Evolutionary conservation across 2,329 filamentous ascomycete genomes (phyloP).

Genomic region (Aaosphaeria pasadenensis): DNA sequence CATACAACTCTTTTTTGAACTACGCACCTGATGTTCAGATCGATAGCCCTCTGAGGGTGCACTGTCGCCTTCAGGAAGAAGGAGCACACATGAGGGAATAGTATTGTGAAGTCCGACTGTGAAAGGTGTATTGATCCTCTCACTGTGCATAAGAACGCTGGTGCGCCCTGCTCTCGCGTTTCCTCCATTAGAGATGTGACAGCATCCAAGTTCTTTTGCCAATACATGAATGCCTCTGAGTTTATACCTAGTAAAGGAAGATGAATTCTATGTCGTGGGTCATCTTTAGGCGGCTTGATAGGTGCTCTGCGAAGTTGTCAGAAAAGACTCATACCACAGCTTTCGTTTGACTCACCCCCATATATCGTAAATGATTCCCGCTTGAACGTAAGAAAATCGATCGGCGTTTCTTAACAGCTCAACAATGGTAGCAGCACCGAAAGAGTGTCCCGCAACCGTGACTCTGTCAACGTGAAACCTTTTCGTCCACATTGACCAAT

Average conservation of each 20-base stretch:
- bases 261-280: conserved; percentile 45
- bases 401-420: conserved; percentile 57
- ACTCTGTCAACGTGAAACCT: conserved; percentile 56
- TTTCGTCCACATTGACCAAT: conserved; percentile 57
- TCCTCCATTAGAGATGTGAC: conserved; percentile 58
- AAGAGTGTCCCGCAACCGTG: conserved; percentile 64
- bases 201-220: conserved; percentile 61
- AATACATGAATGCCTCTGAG: conserved; percentile 69
- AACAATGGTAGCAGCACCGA: conserved; percentile 63
- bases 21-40: conserved; percentile 55
- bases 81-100: conserved; percentile 60
- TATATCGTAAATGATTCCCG: conserved; percentile 65
- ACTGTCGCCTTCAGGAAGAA: conserved; percentile 61
- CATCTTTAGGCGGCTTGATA: conserved; percentile 40
- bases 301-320: conserved; percentile 41
- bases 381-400: conserved; percentile 56
- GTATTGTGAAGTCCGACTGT: conserved; percentile 64
- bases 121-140: conserved; percentile 63
- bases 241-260: conserved; percentile 63
- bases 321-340: neutral
- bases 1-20: neutral
- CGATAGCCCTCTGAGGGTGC: conserved; percentile 60
- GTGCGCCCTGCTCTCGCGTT: conserved; percentile 46
- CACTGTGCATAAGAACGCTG: conserved; percentile 47
- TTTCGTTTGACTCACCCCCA: conserved; percentile 46